Percentiles rank a stretch among this genome's conserved stretches.
phyloP scores from a whole-genome alignment of 108 stramenopile genomes.

The Parmales sp. region DNA sequence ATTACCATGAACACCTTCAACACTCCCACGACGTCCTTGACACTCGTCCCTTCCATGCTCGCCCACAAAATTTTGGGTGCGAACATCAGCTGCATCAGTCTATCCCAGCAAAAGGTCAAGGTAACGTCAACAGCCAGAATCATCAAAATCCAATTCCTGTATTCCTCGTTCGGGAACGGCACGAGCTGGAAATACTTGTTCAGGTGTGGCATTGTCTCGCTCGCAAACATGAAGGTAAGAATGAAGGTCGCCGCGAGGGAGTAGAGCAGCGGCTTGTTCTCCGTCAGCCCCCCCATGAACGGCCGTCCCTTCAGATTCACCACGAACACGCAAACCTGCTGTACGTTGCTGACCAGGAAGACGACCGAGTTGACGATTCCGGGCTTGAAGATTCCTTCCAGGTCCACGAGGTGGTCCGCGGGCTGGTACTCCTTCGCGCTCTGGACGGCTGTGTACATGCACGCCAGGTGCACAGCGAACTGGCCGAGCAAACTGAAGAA shows the following conservation, averaged over 20 bases:
- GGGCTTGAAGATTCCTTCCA: constrained; percentile 87
- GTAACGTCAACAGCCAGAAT: constrained; percentile 66
- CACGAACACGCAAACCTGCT: constrained; percentile 93
- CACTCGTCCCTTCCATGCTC: constrained; percentile 76
- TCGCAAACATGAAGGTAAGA: constrained; percentile 80
- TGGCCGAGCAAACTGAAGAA: constrained; percentile 87
- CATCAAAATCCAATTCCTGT: constrained; percentile 73
- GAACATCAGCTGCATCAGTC: constrained; percentile 83
- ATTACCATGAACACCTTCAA: constrained; percentile 60
- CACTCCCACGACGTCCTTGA: constrained; percentile 62
- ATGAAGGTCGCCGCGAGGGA: constrained; percentile 79
- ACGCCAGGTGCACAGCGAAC: constrained; percentile 72
- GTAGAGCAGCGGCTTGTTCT: constrained; percentile 85
- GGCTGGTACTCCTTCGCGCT: constrained; percentile 66
- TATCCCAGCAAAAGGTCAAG: constrained; percentile 75
- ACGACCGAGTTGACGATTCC: constrained; percentile 86
- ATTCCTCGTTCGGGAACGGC: constrained; percentile 84
- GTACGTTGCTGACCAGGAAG: constrained; percentile 86
- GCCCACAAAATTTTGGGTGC: constrained; percentile 77
- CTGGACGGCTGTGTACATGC: constrained; percentile 73
- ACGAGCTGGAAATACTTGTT: constrained; percentile 95
- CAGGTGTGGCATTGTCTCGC: constrained; percentile 70
- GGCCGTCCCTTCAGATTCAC: constrained; percentile 96
- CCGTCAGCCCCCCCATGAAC: constrained; percentile 94
- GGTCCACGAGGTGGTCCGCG: constrained; percentile 63